Conservation (phyloP, 257 asterid species). For the Fraxinus quadrangulata region DNA sequence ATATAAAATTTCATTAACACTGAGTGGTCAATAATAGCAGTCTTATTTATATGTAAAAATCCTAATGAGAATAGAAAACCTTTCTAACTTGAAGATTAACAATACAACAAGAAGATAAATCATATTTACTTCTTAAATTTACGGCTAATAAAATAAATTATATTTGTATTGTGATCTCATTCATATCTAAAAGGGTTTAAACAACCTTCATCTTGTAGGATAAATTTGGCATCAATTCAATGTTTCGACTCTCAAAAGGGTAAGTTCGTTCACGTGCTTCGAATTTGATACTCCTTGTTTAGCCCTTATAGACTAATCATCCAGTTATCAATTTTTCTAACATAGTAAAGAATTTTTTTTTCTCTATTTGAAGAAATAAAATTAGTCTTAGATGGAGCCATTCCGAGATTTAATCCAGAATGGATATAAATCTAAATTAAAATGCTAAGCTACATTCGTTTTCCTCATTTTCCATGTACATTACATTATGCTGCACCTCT, state of each 20-base stretch:
- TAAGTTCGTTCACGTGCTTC: neutral
- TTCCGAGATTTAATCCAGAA: neutral
- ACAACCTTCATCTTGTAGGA: too few relatives aligned
- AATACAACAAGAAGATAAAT: neutral
- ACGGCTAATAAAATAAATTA: neutral
- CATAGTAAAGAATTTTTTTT: neutral
- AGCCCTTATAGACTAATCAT: neutral
- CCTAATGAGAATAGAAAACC: neutral
- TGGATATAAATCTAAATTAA: neutral
- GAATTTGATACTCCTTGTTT: neutral
- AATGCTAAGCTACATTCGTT: neutral
- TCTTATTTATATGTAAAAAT: neutral
- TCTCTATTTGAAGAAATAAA: neutral
- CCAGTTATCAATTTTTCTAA: neutral
- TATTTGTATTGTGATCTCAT: neutral
- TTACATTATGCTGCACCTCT: neutral
- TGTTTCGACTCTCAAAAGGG: neutral
- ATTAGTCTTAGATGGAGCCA: neutral
- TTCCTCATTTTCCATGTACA: neutral
- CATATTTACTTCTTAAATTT: neutral
- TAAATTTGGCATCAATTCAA: neutral
- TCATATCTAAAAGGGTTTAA: neutral
- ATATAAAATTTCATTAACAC: neutral
- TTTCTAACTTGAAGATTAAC: neutral
- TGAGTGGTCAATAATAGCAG: neutral